These are phyloP conservation scores for Coemansia sp. DNA, from an alignment of 192 early-diverging fungal species.

Conservation along the genomic window DNA sequence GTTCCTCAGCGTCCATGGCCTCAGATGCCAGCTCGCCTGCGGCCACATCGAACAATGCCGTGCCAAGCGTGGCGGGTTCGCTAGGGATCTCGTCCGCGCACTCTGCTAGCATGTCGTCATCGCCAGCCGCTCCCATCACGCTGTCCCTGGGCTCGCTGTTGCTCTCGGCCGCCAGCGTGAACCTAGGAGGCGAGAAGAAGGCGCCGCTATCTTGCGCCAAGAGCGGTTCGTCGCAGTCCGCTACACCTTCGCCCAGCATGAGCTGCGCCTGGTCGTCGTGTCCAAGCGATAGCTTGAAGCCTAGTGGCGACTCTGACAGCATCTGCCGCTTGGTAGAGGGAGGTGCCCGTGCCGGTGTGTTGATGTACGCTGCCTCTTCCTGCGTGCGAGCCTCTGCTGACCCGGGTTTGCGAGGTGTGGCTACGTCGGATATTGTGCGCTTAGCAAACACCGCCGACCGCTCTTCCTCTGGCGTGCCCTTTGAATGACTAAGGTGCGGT, in stretches of 20 bases:
- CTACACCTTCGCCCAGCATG: not conserved
- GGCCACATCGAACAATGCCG: too few species aligned
- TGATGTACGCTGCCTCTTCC: constrained; percentile 31
- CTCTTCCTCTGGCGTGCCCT: not conserved
- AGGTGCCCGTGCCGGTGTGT: constrained; percentile 43
- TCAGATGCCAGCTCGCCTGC: not conserved
- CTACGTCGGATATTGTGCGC: constrained; percentile 46
- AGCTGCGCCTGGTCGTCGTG: not conserved
- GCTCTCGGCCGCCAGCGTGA: not conserved
- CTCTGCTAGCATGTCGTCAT: constrained; percentile 5
- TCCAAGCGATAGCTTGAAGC: constrained; percentile 6
- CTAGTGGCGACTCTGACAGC: constrained; percentile 38
- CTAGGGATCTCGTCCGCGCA: not conserved
- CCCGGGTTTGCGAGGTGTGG: constrained; percentile 41
- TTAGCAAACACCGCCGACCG: constrained; percentile 19
- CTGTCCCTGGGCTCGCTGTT: too few species aligned
- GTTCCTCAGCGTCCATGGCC: not conserved
- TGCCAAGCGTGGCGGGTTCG: not conserved
- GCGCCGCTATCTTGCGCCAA: not conserved
- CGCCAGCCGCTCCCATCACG: not conserved
- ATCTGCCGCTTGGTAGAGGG: constrained; percentile 40
- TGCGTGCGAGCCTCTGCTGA: constrained; percentile 27
- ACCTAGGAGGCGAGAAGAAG: constrained; percentile 13
- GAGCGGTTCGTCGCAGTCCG: not conserved
- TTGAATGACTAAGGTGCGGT: not conserved